A percentile compares a stretch with the other conserved stretches of the same genome.
Conservation (phyloP, 805 yeast species). For the Nakazawaea anatomiae region DNA sequence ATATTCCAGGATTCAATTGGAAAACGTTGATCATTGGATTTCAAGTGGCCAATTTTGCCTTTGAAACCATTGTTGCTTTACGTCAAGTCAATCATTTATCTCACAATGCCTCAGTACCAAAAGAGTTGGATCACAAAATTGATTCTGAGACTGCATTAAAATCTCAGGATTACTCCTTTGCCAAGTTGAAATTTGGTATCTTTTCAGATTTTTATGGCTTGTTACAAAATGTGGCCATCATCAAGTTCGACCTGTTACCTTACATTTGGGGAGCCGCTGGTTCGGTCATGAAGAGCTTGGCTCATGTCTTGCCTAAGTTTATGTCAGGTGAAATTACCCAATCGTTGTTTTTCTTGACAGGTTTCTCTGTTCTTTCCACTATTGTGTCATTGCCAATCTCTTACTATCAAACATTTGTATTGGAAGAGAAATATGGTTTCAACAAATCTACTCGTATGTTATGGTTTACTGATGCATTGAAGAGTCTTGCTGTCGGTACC, state of each 20-base stretch:
- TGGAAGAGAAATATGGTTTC: slow-evolving; percentile 91
- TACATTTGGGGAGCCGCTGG: slow-evolving; percentile 51
- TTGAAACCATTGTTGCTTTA: slow-evolving; percentile 65
- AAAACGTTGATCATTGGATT: slow-evolving; percentile 68
- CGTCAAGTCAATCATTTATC: slow-evolving; percentile 72
- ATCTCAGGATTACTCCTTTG: slow-evolving; percentile 71
- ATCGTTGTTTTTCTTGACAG: slow-evolving; percentile 58
- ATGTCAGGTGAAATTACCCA: slow-evolving; percentile 60
- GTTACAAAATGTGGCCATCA: slow-evolving; percentile 48
- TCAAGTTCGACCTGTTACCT: slow-evolving; percentile 62
- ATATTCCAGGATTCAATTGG: slow-evolving; percentile 74
- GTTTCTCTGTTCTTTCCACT: slow-evolving; percentile 43
- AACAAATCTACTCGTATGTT: slow-evolving; percentile 73
- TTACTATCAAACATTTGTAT: slow-evolving; percentile 75
- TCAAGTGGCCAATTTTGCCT: slow-evolving; percentile 66
- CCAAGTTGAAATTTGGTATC: slow-evolving; percentile 69
- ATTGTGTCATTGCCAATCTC: slow-evolving; percentile 60
- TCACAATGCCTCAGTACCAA: slow-evolving; percentile 49
- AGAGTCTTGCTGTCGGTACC: slow-evolving; percentile 46
- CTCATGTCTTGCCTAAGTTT: slow-evolving; percentile 10
- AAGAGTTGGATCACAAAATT: slow-evolving; percentile 59
- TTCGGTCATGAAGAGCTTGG: slow-evolving; percentile 27
- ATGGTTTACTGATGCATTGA: slow-evolving; percentile 71
- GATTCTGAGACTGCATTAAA: slow-evolving; percentile 68
- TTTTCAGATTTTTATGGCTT: slow-evolving; percentile 46